Percentiles rank a stretch among this genome's conserved stretches.
Evolutionary conservation across 2,329 filamentous ascomycete genomes (phyloP).

Genomic region (Ascocoryne sarcoides): DNA sequence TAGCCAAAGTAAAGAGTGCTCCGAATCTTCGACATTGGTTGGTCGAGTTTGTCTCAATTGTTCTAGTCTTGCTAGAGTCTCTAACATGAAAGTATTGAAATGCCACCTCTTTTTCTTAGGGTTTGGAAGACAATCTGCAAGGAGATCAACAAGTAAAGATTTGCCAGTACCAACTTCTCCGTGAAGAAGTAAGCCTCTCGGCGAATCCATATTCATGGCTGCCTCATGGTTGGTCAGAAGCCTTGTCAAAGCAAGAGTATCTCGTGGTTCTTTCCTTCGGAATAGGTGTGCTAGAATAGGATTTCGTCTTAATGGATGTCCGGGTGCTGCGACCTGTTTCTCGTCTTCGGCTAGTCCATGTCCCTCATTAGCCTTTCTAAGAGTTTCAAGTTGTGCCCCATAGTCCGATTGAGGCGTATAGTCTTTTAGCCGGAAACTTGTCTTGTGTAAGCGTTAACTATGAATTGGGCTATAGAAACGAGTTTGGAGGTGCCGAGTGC

Average conservation of each 20-base stretch:
- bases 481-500: too few relatives aligned
- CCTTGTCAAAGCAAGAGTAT: slow-evolving; percentile 56
- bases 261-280: slow-evolving; percentile 42
- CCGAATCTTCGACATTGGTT: slow-evolving; percentile 25
- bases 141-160: slow-evolving; percentile 73
- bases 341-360: slow-evolving; percentile 26
- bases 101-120: slow-evolving; percentile 68
- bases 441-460: not conserved
- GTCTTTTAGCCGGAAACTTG: slow-evolving; percentile 43
- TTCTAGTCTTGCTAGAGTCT: slow-evolving; percentile 65
- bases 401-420: slow-evolving; percentile 69
- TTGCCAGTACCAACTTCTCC: slow-evolving; percentile 80
- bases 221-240: slow-evolving; percentile 63
- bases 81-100: slow-evolving; percentile 81
- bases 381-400: slow-evolving; percentile 51
- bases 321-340: slow-evolving; percentile 38
- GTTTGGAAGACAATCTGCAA: slow-evolving; percentile 70
- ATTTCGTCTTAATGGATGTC: slow-evolving; percentile 49
- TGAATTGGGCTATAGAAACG: too few relatives aligned
- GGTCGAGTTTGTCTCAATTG: slow-evolving; percentile 39
- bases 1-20: slow-evolving; percentile 65
- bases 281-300: slow-evolving; percentile 53
- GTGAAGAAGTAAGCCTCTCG: slow-evolving; percentile 66
- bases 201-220: slow-evolving; percentile 63
- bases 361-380: slow-evolving; percentile 38